These are phyloP conservation scores for Phytophthora megakarya DNA, from an alignment of 352 stramenopile genomes.

Conservation along the genomic window DNA sequence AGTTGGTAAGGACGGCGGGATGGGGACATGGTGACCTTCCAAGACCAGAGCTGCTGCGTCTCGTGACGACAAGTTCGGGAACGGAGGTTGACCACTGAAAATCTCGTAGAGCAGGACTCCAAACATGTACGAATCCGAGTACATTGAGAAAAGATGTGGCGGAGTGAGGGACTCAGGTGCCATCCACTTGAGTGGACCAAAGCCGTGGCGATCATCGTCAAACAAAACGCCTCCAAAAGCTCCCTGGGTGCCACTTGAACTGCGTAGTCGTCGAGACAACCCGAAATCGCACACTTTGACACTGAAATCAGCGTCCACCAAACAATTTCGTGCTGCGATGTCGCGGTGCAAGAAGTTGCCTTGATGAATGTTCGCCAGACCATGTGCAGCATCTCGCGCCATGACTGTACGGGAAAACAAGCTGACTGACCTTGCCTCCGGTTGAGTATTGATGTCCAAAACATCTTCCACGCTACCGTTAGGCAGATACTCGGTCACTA, in stretches of 20 bases:
- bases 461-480: constrained; percentile 72
- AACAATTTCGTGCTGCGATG: constrained; percentile 71
- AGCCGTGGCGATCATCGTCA: constrained; percentile 59
- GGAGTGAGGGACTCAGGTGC: constrained; percentile 67
- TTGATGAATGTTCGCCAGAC: constrained; percentile 69
- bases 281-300: constrained; percentile 82
- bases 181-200: constrained; percentile 80
- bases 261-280: constrained; percentile 48
- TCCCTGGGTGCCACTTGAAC: background rate
- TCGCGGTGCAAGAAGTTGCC: constrained; percentile 68
- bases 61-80: constrained; percentile 54
- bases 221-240: constrained; percentile 40
- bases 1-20: constrained; percentile 43
- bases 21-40: constrained; percentile 70
- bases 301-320: constrained; percentile 63
- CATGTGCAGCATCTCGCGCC: constrained; percentile 68
- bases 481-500: constrained; percentile 74
- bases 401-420: constrained; percentile 69
- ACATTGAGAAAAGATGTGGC: constrained; percentile 70
- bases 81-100: constrained; percentile 64
- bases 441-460: constrained; percentile 16
- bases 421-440: constrained; percentile 24
- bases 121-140: constrained; percentile 82
- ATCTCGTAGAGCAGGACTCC: constrained; percentile 78
- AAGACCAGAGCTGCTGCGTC: constrained; percentile 63